These are phyloP conservation scores for Hortaea sp. DNA, from an alignment of 2,329 filamentous ascomycete genomes.

Conservation along the genomic window DNA sequence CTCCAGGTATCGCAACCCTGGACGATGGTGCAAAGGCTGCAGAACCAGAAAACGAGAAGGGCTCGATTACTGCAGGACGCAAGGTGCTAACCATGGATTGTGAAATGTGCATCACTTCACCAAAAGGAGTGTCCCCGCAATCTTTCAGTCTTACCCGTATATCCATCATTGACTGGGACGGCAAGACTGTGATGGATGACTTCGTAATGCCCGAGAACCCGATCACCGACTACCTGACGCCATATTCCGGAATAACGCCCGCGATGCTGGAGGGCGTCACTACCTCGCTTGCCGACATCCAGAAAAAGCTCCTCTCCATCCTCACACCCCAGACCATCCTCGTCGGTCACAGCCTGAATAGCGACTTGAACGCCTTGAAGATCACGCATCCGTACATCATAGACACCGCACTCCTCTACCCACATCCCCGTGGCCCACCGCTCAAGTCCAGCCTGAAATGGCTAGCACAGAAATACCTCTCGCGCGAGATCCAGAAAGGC, in stretches of 20 bases:
- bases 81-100: constrained; percentile 78
- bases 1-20: constrained; percentile 50
- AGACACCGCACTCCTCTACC: constrained; percentile 82
- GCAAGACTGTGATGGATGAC: constrained; percentile 72
- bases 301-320: constrained; percentile 59
- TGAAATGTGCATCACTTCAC: constrained; percentile 88
- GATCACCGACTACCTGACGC: constrained; percentile 89
- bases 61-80: constrained; percentile 74
- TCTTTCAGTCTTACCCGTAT: constrained; percentile 80
- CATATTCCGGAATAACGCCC: constrained; percentile 76
- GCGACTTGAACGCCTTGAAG: constrained; percentile 72
- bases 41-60: constrained; percentile 62
- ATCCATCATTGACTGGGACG: constrained; percentile 79
- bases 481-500: constrained; percentile 77
- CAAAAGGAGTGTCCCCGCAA: constrained; percentile 38
- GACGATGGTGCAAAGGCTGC: constrained; percentile 55
- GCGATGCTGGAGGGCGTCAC: constrained; percentile 73
- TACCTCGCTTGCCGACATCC: constrained; percentile 74
- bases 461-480: constrained; percentile 75
- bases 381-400: constrained; percentile 87
- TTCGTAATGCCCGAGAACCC: constrained; percentile 81
- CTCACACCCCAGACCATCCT: constrained; percentile 65
- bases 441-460: constrained; percentile 87
- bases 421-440: constrained; percentile 79
- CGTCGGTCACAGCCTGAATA: constrained; percentile 71